Evolutionary conservation across 176 grass and related monocot genomes (phyloP).

Genomic region (Avena eriantha): DNA sequence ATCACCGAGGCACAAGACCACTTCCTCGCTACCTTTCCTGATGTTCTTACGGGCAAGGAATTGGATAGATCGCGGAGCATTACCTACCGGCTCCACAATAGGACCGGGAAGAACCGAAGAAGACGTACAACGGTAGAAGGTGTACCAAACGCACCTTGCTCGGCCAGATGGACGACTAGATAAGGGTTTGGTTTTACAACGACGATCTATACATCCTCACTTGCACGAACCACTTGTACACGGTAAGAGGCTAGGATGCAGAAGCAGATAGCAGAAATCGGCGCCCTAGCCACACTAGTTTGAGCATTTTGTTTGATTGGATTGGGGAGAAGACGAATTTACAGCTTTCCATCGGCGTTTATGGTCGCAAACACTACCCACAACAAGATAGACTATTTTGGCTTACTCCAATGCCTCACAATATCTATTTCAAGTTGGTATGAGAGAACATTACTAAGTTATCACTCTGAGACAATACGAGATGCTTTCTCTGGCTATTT

Average conservation of each 20-base stretch:
- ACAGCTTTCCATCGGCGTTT: not conserved
- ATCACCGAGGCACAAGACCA: not conserved
- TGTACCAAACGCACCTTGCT: not conserved
- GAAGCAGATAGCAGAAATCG: too few relatives aligned
- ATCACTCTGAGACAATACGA: not conserved
- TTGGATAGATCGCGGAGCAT: not conserved
- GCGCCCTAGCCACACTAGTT: not conserved
- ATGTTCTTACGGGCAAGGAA: not conserved
- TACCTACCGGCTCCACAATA: not conserved
- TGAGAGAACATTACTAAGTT: not conserved
- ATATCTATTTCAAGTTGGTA: not conserved
- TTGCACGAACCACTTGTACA: not conserved
- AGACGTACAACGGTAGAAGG: not conserved
- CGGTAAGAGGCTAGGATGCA: not conserved
- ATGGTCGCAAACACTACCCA: accelerated
- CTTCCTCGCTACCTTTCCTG: not conserved
- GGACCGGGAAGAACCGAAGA: not conserved
- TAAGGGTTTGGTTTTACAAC: not conserved
- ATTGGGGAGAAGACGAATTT: not conserved
- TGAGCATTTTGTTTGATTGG: not conserved
- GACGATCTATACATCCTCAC: not conserved
- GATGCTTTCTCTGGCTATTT: not conserved
- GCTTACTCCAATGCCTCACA: not conserved
- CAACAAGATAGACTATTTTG: not conserved
- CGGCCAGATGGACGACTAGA: not conserved